phyloP scores from a whole-genome alignment of 2,329 filamentous ascomycete genomes.

The Fusarium hostae region DNA sequence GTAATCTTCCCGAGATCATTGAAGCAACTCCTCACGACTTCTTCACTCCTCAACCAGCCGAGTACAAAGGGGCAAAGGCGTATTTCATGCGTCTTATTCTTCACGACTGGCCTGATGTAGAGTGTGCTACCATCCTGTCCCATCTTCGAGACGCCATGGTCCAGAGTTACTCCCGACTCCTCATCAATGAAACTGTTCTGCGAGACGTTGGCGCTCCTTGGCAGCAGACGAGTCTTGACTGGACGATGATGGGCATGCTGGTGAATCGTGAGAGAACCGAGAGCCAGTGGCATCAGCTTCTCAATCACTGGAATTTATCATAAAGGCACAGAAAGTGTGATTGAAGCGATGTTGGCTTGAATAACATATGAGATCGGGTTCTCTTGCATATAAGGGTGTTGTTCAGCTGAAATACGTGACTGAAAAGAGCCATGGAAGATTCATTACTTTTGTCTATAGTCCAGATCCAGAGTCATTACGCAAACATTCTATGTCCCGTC shows the following conservation, averaged over 20 bases:
- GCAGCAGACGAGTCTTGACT: constrained; percentile 45
- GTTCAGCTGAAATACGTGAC: not conserved
- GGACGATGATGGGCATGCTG: constrained; percentile 37
- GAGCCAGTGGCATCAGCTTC: constrained; percentile 30
- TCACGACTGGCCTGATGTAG: constrained; percentile 59
- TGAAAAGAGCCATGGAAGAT: not conserved
- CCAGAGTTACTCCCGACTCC: constrained; percentile 32
- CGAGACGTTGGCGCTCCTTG: constrained; percentile 21
- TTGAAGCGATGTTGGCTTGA: constrained; percentile 18
- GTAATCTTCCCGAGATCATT: not conserved
- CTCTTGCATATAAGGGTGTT: not conserved
- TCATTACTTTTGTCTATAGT: not conserved
- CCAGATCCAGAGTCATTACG: not conserved
- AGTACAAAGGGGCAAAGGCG: constrained; percentile 48
- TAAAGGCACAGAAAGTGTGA: constrained; percentile 16
- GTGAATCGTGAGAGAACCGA: constrained; percentile 40
- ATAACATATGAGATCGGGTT: not conserved
- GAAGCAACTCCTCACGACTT: constrained; percentile 38
- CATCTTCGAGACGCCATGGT: constrained; percentile 31
- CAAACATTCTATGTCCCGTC: constrained; percentile 20
- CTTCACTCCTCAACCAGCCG: constrained; percentile 37
- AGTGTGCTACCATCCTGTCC: constrained; percentile 47
- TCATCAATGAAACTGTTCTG: constrained; percentile 34
- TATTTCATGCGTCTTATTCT: constrained; percentile 60
- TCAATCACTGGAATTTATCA: constrained; percentile 24